Evolutionary conservation across 169 alveolate genomes (phyloP).

Genomic region (Perkinsus chesapeaki): DNA sequence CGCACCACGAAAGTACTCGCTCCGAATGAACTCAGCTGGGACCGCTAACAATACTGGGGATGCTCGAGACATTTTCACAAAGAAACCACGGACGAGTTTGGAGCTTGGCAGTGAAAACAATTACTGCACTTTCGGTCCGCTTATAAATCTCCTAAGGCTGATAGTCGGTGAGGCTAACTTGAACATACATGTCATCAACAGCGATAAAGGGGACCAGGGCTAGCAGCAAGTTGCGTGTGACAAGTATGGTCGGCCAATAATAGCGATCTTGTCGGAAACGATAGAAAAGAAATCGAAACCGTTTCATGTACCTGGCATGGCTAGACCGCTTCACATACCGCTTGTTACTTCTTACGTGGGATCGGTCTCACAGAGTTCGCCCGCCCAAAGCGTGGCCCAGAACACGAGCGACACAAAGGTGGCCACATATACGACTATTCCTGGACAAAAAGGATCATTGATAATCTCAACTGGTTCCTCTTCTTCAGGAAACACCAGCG

Average conservation of each 20-base stretch:
- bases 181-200: background rate
- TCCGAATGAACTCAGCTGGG: too few species aligned
- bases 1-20: too few species aligned
- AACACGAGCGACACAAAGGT: background rate
- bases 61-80: too few species aligned
- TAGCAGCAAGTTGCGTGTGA: background rate
- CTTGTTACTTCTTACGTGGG: background rate
- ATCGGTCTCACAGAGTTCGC: background rate
- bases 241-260: background rate
- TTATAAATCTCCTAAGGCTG: too few species aligned
- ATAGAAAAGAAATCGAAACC: background rate
- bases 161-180: background rate
- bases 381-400: background rate
- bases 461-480: too few species aligned
- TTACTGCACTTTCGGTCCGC: too few species aligned
- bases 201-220: background rate
- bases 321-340: background rate
- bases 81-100: too few species aligned
- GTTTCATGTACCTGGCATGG: background rate
- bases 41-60: too few species aligned
- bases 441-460: background rate
- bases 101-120: too few species aligned
- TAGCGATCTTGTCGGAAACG: background rate
- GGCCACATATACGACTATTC: background rate
- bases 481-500: too few species aligned